Conservation (phyloP, 345 rosid species). For the Eutrema heterophyllum region DNA sequence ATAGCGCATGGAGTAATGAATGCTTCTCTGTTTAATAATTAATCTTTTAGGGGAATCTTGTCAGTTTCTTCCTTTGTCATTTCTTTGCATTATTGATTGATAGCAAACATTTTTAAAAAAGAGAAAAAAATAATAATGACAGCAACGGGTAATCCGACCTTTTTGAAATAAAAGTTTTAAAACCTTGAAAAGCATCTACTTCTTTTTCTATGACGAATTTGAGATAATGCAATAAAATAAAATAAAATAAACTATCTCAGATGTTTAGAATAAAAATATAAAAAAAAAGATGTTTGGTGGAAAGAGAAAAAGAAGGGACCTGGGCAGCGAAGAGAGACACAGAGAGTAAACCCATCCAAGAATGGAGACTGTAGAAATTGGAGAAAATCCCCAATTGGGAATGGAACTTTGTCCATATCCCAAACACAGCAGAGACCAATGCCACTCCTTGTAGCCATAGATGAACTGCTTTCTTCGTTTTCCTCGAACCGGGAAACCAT, state of each 20-base stretch:
- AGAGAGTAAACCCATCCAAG: slow-evolving; percentile 96
- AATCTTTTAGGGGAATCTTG: slow-evolving; percentile 12
- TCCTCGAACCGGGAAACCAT: slow-evolving; percentile 92
- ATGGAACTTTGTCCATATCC: slow-evolving; percentile 88
- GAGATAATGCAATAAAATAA: not conserved
- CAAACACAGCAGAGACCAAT: slow-evolving; percentile 72
- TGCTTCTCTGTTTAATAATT: slow-evolving; percentile 2
- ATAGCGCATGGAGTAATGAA: not conserved
- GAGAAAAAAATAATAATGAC: not conserved
- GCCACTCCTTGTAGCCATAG: slow-evolving; percentile 85
- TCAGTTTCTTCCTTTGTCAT: slow-evolving; percentile 4
- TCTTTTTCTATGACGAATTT: not conserved
- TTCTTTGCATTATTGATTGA: slow-evolving; percentile 15
- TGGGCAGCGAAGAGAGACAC: slow-evolving; percentile 78
- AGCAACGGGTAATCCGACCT: slow-evolving; percentile 9
- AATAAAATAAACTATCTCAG: not conserved
- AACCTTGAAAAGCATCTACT: not conserved
- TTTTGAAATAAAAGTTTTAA: not conserved
- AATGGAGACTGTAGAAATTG: slow-evolving; percentile 88
- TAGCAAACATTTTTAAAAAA: not conserved
- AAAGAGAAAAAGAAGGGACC: slow-evolving; percentile 33
- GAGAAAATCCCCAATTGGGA: slow-evolving; percentile 56
- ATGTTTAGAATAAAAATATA: not conserved
- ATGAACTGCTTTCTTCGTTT: slow-evolving; percentile 77
- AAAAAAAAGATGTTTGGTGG: slow-evolving; percentile 19